Percentiles rank a stretch among this genome's conserved stretches.
phyloP scores from a whole-genome alignment of 2,329 filamentous ascomycete species.

The Nemania sp. region DNA sequence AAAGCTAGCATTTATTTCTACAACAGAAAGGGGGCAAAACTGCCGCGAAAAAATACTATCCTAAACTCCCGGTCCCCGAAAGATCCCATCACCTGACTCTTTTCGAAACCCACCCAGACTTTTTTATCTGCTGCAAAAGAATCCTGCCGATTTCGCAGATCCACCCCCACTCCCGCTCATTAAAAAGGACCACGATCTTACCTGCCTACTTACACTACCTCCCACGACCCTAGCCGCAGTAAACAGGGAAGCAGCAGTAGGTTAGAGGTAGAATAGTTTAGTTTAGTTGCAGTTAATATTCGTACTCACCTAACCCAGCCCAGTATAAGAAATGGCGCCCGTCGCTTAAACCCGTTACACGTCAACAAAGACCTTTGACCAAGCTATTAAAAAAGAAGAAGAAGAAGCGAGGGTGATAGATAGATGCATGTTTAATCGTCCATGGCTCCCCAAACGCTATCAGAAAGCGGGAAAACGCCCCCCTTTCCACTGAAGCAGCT shows the following conservation, averaged over 20 bases:
- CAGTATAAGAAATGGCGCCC: neutral
- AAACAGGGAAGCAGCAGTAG: neutral
- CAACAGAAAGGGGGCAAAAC: too few relatives aligned
- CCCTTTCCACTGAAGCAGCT: constrained; percentile 52
- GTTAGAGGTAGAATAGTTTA: neutral
- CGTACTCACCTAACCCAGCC: neutral
- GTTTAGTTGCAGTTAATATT: too few relatives aligned
- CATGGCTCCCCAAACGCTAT: constrained; percentile 23
- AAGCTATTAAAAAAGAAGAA: neutral
- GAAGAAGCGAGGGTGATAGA: neutral
- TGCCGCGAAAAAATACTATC: too few relatives aligned
- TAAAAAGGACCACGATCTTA: too few relatives aligned
- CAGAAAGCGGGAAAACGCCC: constrained; percentile 15
- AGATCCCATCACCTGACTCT: neutral
- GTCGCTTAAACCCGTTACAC: neutral
- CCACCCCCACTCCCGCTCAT: neutral
- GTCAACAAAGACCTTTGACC: neutral
- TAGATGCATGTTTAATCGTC: neutral
- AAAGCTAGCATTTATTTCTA: too few relatives aligned
- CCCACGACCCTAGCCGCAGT: neutral
- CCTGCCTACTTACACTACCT: too few relatives aligned
- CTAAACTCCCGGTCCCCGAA: too few relatives aligned
- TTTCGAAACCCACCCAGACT: neutral
- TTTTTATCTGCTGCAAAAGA: neutral
- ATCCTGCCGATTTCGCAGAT: constrained; percentile 4